Evolutionary conservation across 1,284 basidiomycete genomes (phyloP).

Genomic region (Fomitopsis palustris): DNA sequence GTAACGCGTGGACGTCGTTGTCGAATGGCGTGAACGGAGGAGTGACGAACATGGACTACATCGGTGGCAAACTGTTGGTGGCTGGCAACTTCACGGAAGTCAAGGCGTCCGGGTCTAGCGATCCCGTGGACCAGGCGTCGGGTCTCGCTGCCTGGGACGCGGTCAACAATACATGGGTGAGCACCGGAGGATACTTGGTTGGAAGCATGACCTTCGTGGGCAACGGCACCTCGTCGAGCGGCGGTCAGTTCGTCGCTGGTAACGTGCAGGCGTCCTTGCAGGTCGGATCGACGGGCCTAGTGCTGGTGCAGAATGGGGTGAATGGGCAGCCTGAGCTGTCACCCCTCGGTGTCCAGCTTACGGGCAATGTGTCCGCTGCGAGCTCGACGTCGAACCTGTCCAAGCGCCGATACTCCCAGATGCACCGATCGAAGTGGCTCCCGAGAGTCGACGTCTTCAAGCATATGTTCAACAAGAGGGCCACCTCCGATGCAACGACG

Average conservation of each 20-base stretch:
- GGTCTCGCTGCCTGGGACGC: constrained; percentile 83
- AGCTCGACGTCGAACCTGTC: constrained; percentile 18
- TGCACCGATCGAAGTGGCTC: constrained; percentile 46
- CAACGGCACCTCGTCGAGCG: constrained; percentile 47
- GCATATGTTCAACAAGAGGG: constrained; percentile 48
- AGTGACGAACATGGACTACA: constrained; percentile 60
- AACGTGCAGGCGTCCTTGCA: constrained; percentile 50
- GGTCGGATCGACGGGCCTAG: constrained; percentile 71
- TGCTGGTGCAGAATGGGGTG: constrained; percentile 62
- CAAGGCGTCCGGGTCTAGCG: constrained; percentile 34
- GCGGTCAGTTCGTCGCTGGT: constrained; percentile 59
- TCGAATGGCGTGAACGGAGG: constrained; percentile 75
- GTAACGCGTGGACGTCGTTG: constrained; percentile 69
- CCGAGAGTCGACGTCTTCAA: constrained; percentile 40
- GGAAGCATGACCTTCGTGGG: constrained; percentile 75
- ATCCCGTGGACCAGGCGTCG: constrained; percentile 40
- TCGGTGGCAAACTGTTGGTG: constrained; percentile 55
- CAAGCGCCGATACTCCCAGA: constrained; percentile 33
- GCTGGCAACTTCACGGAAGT: constrained; percentile 75
- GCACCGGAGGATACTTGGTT: constrained; percentile 67
- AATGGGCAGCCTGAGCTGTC: constrained; percentile 49
- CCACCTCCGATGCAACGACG: constrained; percentile 31
- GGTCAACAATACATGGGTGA: constrained; percentile 62
- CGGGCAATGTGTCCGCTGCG: constrained; percentile 27
- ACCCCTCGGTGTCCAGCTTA: constrained; percentile 56